phyloP scores from a whole-genome alignment of 257 asterid genomes.

The Perilla frutescens region DNA sequence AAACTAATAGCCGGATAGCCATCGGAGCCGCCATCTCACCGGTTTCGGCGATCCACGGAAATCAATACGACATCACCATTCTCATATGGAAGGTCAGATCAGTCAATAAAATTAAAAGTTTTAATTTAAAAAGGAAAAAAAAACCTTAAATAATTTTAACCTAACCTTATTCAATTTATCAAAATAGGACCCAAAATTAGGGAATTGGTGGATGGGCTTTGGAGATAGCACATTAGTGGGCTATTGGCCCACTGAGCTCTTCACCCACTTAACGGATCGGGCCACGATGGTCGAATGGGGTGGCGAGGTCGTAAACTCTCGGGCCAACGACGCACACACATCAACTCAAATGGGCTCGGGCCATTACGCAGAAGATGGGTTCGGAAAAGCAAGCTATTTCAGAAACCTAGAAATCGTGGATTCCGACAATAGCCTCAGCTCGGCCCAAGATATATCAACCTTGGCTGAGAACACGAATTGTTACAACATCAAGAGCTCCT shows the following conservation, averaged over 20 bases:
- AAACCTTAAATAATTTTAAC: not conserved
- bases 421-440: constrained; percentile 69
- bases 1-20: constrained; percentile 79
- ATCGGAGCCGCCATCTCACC: constrained; percentile 96
- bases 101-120: not conserved
- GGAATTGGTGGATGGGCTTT: constrained; percentile 98
- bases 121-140: not conserved
- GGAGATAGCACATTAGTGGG: constrained; percentile 85
- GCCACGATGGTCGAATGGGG: constrained; percentile 99
- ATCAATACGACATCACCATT: constrained; percentile 78
- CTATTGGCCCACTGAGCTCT: constrained; percentile 90
- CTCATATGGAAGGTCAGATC: constrained; percentile 85
- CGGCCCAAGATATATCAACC: constrained; percentile 67
- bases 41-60: constrained; percentile 52
- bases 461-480: constrained; percentile 82
- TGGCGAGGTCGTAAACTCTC: constrained; percentile 82
- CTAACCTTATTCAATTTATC: not conserved
- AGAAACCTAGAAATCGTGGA: constrained; percentile 84
- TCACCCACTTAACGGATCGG: constrained; percentile 79
- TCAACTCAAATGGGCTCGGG: constrained; percentile 96
- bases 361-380: constrained; percentile 74
- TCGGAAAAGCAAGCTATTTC: constrained; percentile 74
- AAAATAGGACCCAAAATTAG: constrained; percentile 79
- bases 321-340: constrained; percentile 69
- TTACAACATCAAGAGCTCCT: constrained; percentile 70